phyloP scores from a whole-genome alignment of 1,284 basidiomycete species.

The Microbotryomycetes sp. region DNA sequence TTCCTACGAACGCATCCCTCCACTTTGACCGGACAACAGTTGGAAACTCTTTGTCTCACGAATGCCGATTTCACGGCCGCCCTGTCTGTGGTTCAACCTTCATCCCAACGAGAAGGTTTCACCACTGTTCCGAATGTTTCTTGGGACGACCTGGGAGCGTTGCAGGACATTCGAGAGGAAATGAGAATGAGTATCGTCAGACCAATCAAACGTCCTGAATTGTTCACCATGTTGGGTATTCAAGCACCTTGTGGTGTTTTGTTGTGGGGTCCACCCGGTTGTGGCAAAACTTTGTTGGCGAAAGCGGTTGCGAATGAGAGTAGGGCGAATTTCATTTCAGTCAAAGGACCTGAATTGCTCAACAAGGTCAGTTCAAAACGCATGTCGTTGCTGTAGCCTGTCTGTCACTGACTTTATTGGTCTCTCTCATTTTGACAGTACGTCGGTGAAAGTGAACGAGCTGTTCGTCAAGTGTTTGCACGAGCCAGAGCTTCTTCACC shows the following conservation, averaged over 20 bases:
- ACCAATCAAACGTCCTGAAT: constrained; percentile 80
- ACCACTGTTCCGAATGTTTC: constrained; percentile 92
- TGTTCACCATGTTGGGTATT: constrained; percentile 82
- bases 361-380: constrained; percentile 64
- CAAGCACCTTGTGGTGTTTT: constrained; percentile 82
- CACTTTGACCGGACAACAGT: constrained; percentile 68
- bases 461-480: constrained; percentile 87
- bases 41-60: constrained; percentile 58
- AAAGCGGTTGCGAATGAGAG: constrained; percentile 96
- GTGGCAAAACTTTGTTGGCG: constrained; percentile 90
- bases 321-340: constrained; percentile 90
- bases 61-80: constrained; percentile 71
- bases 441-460: constrained; percentile 93
- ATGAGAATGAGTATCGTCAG: constrained; percentile 96
- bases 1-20: constrained; percentile 81
- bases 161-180: constrained; percentile 78
- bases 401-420: background rate
- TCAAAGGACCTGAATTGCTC: constrained; percentile 91
- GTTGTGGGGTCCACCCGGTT: constrained; percentile 97
- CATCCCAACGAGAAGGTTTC: constrained; percentile 94
- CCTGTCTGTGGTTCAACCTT: constrained; percentile 81
- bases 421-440: constrained; percentile 54
- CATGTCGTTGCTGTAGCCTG: background rate
- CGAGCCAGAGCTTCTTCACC: constrained; percentile 79
- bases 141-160: constrained; percentile 92